phyloP scores from a whole-genome alignment of 192 early-diverging fungal genomes.

The Rhizophagus prolifer region DNA sequence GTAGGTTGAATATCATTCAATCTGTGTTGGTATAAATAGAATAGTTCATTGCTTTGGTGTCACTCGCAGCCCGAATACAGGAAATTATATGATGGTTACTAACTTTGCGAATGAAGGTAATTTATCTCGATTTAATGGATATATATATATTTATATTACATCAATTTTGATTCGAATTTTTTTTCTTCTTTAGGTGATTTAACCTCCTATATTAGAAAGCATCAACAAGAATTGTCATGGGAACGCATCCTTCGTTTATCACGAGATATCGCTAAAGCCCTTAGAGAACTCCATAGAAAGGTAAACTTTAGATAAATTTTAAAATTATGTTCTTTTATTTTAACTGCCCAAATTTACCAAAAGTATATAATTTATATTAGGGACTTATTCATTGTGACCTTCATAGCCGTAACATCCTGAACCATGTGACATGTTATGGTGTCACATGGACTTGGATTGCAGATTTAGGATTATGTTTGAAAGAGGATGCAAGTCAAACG shows the following conservation, averaged over 20 bases:
- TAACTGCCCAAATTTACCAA: not conserved
- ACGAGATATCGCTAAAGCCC: not conserved
- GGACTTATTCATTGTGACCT: not conserved
- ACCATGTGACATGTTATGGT: not conserved
- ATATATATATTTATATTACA: not conserved
- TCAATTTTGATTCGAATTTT: no score
- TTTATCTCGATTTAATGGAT: not conserved
- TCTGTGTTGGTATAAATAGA: not conserved
- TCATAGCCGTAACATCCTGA: not conserved
- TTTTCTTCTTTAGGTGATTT: not conserved
- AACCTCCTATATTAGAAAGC: not conserved
- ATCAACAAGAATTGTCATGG: not conserved
- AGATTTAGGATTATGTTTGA: not conserved
- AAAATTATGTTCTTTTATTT: no score
- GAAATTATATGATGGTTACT: slow-evolving; percentile 10
- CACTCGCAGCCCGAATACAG: not conserved
- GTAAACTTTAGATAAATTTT: not conserved
- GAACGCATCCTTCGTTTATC: not conserved
- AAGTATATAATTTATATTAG: not conserved
- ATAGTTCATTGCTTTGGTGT: slow-evolving; percentile 23
- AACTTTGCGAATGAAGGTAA: slow-evolving; percentile 9
- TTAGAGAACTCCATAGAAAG: not conserved
- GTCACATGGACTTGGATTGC: not conserved
- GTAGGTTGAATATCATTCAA: not conserved
- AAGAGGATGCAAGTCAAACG: not conserved